Base-by-base conservation (phyloP, 805 yeast species). In the Saccharomycopsis microspora region DNA sequence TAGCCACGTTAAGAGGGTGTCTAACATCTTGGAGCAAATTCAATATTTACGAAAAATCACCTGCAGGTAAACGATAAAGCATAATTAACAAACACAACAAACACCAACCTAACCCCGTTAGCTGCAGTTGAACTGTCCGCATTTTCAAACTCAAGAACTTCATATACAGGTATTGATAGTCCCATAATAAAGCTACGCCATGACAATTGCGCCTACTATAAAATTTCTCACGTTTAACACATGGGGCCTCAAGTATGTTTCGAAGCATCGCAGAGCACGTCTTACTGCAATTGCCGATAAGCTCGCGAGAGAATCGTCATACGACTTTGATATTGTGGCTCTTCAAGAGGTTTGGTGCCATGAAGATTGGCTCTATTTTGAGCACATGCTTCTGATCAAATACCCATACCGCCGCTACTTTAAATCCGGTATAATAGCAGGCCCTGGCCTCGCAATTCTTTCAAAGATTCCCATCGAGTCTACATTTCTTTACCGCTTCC, bases 301-400 rank as follows among this genome's bases (percentile, higher is more conserved):
- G 46, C 62, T 90, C 3, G 76, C 80, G 0, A 62, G 11, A 10
- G 27, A 45, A 0, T 58, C 58, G 3, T 59, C 64, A 3, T 66
- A 69, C 10, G 65, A 70, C 19, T 87, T 84, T 63, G 96, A 93
- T 63, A 73, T 93, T 8, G 75, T 93, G 5, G 96, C 96, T 1
- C 67, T 93, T n/a, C 98, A 93, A 62, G 98, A 93, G 60, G 72
- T 93, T 8, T 93, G 98, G 98, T 81, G 82, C 38, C 73, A 78
- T 53, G 78, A 74, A 42, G 98, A 93, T 62, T 89, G 89, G 89
- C 73, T 76, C 1, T 75, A 76, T 52, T 63, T 93, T 27, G 70
- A 71, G 11, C 51, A 54, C 3, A 61, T 60, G 4, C 75, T 88
- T 50, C 47, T 60, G 3, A 55, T 56, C 1, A 59, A 58, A 37